Percentiles rank a stretch among this genome's conserved stretches.
Evolutionary conservation across 345 rosid genomes (phyloP).

Genomic region (Schrenkiella parvula): DNA sequence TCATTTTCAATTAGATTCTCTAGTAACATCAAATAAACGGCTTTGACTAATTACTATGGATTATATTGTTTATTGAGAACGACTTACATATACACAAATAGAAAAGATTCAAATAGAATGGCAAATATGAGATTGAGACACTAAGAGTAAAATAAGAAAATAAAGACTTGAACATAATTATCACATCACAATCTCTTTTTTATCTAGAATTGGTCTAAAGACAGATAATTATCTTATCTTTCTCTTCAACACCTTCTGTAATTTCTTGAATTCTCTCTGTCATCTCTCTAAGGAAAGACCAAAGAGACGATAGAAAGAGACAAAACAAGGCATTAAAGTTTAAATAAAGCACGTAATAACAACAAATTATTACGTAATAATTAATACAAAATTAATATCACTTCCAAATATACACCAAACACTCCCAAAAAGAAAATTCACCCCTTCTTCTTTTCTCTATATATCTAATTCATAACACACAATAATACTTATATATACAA

Average conservation of each 20-base stretch:
- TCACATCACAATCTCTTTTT: not conserved
- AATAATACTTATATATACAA: constrained; percentile 21
- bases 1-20: constrained; percentile 30
- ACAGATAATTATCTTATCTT: constrained; percentile 13
- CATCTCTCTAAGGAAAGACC: constrained; percentile 8
- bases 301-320: constrained; percentile 17
- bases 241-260: not conserved
- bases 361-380: constrained; percentile 34
- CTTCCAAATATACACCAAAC: constrained; percentile 27
- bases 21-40: constrained; percentile 2
- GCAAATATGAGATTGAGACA: not conserved
- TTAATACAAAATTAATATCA: not conserved
- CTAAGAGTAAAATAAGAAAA: not conserved
- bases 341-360: constrained; percentile 33
- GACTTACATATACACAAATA: not conserved
- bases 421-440: not conserved
- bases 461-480: constrained; percentile 26
- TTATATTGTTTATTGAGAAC: not conserved
- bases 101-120: not conserved
- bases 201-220: not conserved
- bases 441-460: constrained; percentile 14
- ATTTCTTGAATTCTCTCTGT: constrained; percentile 15
- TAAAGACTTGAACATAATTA: not conserved
- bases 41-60: constrained; percentile 18
- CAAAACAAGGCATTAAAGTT: constrained; percentile 19